Conservation (phyloP, 495 filamentous ascomycete species). For the Haplographium delicatum region DNA sequence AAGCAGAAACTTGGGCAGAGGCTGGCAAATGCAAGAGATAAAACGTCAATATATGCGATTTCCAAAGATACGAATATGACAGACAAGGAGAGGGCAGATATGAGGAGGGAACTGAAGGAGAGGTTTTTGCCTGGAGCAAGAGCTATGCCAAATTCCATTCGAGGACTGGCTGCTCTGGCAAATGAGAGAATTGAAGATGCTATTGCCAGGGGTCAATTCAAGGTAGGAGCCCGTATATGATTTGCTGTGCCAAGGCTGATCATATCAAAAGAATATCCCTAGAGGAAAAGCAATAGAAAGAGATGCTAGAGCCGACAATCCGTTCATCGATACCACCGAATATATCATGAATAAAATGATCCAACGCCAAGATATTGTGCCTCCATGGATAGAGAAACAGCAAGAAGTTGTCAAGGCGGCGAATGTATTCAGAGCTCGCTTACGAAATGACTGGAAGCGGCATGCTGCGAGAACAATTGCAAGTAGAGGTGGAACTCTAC, state of each 20-base stretch:
- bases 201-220: conserved; percentile 86
- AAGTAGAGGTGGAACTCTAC: conserved; percentile 70
- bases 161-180: conserved; percentile 76
- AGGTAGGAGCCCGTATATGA: conserved; percentile 26
- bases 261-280: conserved; percentile 51
- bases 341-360: conserved; percentile 99
- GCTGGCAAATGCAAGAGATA: conserved; percentile 74
- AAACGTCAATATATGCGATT: conserved; percentile 63
- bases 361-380: conserved; percentile 81
- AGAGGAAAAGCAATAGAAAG: conserved; percentile 73
- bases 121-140: conserved; percentile 70
- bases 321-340: conserved; percentile 94
- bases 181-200: conserved; percentile 95
- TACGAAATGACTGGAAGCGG: conserved; percentile 81
- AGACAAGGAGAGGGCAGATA: conserved; percentile 63
- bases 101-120: conserved; percentile 69
- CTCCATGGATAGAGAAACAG: conserved; percentile 95
- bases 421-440: conserved; percentile 61
- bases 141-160: conserved; percentile 69
- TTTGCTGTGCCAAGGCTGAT: background rate
- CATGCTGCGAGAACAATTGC: conserved; percentile 79
- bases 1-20: conserved; percentile 46
- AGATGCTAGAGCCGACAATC: conserved; percentile 76
- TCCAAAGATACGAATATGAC: conserved; percentile 54
- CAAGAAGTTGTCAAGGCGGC: conserved; percentile 75